Conservation (phyloP, 495 filamentous ascomycete genomes). For the Tuber microsphaerosporum region DNA sequence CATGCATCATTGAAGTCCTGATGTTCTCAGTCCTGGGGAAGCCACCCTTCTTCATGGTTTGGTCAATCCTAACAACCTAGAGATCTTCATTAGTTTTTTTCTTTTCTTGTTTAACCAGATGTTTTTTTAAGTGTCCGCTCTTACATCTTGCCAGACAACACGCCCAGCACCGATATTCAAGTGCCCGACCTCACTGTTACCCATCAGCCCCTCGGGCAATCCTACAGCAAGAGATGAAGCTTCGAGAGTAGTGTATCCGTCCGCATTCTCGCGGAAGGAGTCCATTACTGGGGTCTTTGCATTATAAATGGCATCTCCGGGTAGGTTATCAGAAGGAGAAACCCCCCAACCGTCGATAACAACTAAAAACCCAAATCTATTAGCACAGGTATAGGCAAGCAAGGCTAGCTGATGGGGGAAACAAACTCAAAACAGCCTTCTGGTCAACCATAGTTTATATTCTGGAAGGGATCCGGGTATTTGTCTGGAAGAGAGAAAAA, state of each 20-base stretch:
- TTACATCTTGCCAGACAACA: constrained; percentile 94
- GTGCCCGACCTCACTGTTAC: constrained; percentile 96
- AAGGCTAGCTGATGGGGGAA: constrained; percentile 12
- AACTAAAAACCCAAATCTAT: constrained; percentile 49
- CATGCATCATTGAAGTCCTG: constrained; percentile 65
- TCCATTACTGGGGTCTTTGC: constrained; percentile 91
- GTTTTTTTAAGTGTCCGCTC: neutral
- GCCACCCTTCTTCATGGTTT: constrained; percentile 82
- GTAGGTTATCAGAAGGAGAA: constrained; percentile 62
- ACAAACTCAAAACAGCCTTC: constrained; percentile 86
- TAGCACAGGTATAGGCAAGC: constrained; percentile 11
- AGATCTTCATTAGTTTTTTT: constrained; percentile 6
- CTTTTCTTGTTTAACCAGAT: neutral
- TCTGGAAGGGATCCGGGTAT: constrained; percentile 29
- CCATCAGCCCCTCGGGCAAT: constrained; percentile 94
- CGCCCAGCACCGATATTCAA: constrained; percentile 96
- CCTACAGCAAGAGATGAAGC: constrained; percentile 94
- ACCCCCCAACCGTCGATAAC: constrained; percentile 99
- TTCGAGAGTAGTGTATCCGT: constrained; percentile 81
- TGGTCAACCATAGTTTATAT: constrained; percentile 62
- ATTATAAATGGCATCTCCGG: constrained; percentile 90
- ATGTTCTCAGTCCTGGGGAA: constrained; percentile 71
- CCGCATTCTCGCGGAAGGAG: constrained; percentile 63
- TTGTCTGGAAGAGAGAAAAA: constrained; percentile 30
- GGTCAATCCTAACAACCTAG: constrained; percentile 80